phyloP scores from a whole-genome alignment of 1,284 basidiomycete genomes.

The Omphalotus olearius region DNA sequence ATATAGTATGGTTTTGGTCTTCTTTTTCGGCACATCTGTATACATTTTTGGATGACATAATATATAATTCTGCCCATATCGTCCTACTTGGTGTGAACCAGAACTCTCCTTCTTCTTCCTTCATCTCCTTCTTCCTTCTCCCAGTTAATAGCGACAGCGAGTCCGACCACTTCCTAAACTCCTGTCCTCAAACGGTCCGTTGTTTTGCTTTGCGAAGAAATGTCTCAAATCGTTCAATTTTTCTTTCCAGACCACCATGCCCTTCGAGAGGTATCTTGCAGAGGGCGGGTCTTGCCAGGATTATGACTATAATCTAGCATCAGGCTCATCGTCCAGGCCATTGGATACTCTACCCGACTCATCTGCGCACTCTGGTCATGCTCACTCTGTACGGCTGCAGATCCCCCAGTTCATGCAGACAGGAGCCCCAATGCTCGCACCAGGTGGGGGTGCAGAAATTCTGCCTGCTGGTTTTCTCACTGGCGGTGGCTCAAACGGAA shows the following conservation, averaged over 20 bases:
- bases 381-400: slow-evolving; percentile 47
- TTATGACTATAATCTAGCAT: neutral
- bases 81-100: neutral
- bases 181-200: neutral
- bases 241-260: slow-evolving; percentile 1
- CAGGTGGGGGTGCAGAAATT: slow-evolving; percentile 70
- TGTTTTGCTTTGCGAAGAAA: neutral
- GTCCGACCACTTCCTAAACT: neutral
- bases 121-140: neutral
- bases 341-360: too few relatives aligned
- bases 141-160: neutral
- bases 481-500: slow-evolving; percentile 21
- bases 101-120: neutral
- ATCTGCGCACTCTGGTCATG: neutral
- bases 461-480: slow-evolving; percentile 43
- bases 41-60: neutral
- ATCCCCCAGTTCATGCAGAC: slow-evolving; percentile 60
- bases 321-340: slow-evolving; percentile 10
- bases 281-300: neutral
- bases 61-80: neutral
- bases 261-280: slow-evolving; percentile 9
- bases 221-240: neutral
- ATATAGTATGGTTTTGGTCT: neutral
- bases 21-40: neutral
- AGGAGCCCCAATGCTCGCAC: slow-evolving; percentile 53